Evolutionary conservation across 768 basidiomycete genomes (phyloP), one percentile per base, ranked within the genome.

Genomic region (Russula ochroleuca): DNA sequence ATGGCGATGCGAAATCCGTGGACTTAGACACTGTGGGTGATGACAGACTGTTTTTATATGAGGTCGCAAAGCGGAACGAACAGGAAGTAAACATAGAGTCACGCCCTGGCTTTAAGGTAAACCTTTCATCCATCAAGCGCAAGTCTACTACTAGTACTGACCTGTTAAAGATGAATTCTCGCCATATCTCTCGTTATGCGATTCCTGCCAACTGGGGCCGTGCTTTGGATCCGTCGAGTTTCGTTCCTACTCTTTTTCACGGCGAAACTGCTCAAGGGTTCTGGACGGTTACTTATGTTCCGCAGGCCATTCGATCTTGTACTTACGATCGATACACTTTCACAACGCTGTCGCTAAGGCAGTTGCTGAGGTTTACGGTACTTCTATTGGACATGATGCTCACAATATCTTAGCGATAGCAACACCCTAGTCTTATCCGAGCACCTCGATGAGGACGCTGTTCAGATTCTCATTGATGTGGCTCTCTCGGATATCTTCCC

Each of bases 61-160:
- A n/a, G n/a, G n/a, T n/a, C n/a, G n/a, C n/a, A n/a, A n/a, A n/a
- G n/a, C n/a, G n/a, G n/a, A n/a, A n/a, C n/a, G n/a, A n/a, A n/a
- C n/a, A n/a, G n/a, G n/a, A n/a, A n/a, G n/a, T n/a, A n/a, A n/a
- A n/a, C n/a, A 81, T 83, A 2, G 68, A 70, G 1, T 69, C 73
- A 8, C 74, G 76, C 8, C 72, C 74, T 2, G 83, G 83, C 0
- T 84, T 84, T 68, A 73, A 71, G 66, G 84, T 83, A 68, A 73
- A 40, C 51, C 17, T 51, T 14, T 14, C 14, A 17, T 35, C 15
- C 15, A 1, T 33, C 3, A 8, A 1, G n/a, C 35, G 6, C 3
- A 21, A 21, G 9, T 28, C 57, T 7, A 38, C 17, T 31, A n/a
- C n/a, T n/a, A n/a, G n/a, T n/a, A n/a, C 61, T 62, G 21, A 62